A percentile compares a stretch with the other conserved stretches of the same genome.
phyloP scores from a whole-genome alignment of 208 protist species.

The Trypanosoma boissoni region DNA sequence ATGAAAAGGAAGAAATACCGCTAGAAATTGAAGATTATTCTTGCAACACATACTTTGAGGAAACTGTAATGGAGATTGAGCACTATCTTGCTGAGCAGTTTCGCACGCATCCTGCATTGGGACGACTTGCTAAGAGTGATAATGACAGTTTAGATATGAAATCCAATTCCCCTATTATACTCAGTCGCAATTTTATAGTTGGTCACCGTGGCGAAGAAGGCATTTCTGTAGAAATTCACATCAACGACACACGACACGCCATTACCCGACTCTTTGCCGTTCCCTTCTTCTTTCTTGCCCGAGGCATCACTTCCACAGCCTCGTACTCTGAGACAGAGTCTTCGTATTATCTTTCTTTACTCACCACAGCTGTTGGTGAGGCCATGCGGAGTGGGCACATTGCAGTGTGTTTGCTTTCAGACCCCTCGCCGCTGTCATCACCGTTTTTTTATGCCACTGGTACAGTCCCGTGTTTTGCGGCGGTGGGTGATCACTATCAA shows the following conservation, averaged over 20 bases:
- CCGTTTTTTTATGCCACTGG: constrained; percentile 46
- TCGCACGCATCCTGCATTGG: constrained; percentile 32
- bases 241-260: constrained; percentile 40
- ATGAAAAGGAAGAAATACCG: constrained; percentile 45
- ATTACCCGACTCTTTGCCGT: constrained; percentile 56
- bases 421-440: constrained; percentile 26
- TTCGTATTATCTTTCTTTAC: constrained; percentile 64
- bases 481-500: constrained; percentile 58
- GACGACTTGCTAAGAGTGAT: background rate
- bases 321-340: constrained; percentile 54
- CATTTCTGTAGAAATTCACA: constrained; percentile 66
- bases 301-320: constrained; percentile 23
- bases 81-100: constrained; percentile 47
- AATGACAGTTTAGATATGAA: background rate
- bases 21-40: constrained; percentile 78
- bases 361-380: constrained; percentile 63
- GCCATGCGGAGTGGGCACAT: constrained; percentile 35
- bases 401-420: constrained; percentile 11
- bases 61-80: constrained; percentile 51
- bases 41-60: constrained; percentile 66
- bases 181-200: constrained; percentile 14
- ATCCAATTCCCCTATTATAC: background rate
- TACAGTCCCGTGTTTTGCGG: constrained; percentile 68
- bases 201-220: constrained; percentile 7
- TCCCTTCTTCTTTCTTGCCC: constrained; percentile 73